These are phyloP conservation scores for Paramecium primaurelia DNA, from an alignment of 73 alveolate species.

Conservation along the genomic window DNA sequence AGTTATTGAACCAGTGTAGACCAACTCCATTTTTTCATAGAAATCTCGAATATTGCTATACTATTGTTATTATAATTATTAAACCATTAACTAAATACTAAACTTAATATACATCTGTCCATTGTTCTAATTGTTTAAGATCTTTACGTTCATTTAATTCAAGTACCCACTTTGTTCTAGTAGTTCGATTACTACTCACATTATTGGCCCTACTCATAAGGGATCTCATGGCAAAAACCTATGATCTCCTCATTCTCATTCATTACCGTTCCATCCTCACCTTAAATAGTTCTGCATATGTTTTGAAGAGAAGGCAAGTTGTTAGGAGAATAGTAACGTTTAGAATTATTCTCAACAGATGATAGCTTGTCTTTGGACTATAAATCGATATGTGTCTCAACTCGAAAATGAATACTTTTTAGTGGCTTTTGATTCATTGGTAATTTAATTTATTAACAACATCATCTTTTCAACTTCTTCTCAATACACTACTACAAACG, in stretches of 20 bases:
- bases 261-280: constrained; percentile 49
- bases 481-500: not conserved
- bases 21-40: constrained; percentile 24
- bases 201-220: not conserved
- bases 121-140: not conserved
- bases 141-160: constrained; percentile 37
- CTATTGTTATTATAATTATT: not conserved
- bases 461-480: constrained; percentile 16
- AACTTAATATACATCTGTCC: constrained; percentile 17
- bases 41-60: not conserved
- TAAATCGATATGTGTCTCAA: not conserved
- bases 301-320: constrained; percentile 6
- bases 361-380: not conserved
- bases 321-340: not conserved
- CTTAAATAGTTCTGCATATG: not conserved
- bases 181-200: not conserved
- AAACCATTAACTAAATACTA: not conserved
- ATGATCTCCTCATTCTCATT: not conserved
- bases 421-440: not conserved
- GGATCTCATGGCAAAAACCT: not conserved
- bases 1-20: constrained; percentile 30
- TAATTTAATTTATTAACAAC: not conserved
- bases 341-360: not conserved
- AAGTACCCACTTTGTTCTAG: not conserved
- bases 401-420: constrained; percentile 5